A percentile compares a stretch with the other conserved stretches of the same genome.
Conservation (phyloP, 345 rosid species). For the Bretschneidera sinensis region DNA sequence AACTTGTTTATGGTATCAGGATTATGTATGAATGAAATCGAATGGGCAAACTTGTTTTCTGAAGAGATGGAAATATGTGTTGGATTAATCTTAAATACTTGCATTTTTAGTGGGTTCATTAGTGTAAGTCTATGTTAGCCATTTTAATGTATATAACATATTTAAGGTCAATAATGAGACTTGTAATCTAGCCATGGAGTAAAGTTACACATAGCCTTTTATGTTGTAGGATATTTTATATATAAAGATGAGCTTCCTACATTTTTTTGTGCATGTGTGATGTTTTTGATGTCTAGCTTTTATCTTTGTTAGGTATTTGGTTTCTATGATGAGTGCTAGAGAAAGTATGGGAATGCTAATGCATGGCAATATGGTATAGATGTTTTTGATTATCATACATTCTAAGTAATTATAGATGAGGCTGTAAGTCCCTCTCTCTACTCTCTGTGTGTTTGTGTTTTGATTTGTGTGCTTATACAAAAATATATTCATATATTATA, state of each 20-base stretch:
- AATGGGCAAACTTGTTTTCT: background rate
- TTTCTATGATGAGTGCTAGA: constrained; percentile 98
- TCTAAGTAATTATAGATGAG: constrained; percentile 98
- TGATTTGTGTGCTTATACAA: background rate
- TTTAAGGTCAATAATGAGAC: background rate
- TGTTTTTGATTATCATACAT: constrained; percentile 95
- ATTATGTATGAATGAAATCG: background rate
- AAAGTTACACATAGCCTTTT: background rate
- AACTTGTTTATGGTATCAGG: background rate
- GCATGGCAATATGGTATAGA: constrained; percentile 99
- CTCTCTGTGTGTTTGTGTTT: constrained; percentile 8
- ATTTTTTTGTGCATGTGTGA: background rate
- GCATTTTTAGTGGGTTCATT: background rate
- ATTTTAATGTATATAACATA: background rate
- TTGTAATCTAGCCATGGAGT: background rate
- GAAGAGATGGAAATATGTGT: background rate
- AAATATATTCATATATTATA: background rate
- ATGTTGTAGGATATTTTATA: background rate
- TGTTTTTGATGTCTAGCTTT: background rate
- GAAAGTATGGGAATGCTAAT: constrained; percentile 99
- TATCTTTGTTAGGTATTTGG: constrained; percentile 72
- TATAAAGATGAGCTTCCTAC: background rate
- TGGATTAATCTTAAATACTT: background rate
- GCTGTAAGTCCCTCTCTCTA: constrained; percentile 50
- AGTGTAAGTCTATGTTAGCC: background rate